Evolutionary conservation across 805 yeast genomes (phyloP).

Genomic region (Metschnikowia drakensbergensis): DNA sequence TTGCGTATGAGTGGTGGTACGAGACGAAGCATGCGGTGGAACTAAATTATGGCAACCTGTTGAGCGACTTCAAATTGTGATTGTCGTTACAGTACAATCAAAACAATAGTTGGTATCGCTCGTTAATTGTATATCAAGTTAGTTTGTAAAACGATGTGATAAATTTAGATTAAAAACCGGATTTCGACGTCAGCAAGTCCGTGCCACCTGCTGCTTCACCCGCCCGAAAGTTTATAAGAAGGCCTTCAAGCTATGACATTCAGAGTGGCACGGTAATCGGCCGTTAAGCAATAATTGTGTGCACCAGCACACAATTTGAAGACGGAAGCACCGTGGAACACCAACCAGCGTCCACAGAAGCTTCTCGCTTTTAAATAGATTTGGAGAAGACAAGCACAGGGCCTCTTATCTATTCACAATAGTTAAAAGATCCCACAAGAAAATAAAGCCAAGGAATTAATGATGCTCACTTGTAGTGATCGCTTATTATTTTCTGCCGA

Average conservation of each 20-base stretch:
- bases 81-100: not conserved
- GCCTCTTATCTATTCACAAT: not conserved
- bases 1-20: conserved; percentile 66
- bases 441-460: not conserved
- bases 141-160: conserved; percentile 1
- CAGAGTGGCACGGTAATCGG: not conserved
- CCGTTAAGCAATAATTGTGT: not conserved
- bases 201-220: not conserved
- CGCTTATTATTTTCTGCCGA: conserved; percentile 44
- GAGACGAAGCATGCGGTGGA: conserved; percentile 20
- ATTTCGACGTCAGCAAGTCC: not conserved
- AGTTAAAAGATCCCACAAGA: not conserved
- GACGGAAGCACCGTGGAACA: not conserved
- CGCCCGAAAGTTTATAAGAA: not conserved
- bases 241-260: not conserved
- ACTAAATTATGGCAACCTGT: conserved; percentile 4
- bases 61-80: conserved; percentile 8
- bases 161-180: not conserved
- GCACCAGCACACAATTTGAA: not conserved
- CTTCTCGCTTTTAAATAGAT: not conserved
- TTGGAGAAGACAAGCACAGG: not conserved
- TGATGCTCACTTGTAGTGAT: not conserved
- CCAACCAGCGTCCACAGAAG: not conserved
- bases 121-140: not conserved
- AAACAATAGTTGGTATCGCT: not conserved